These are phyloP conservation scores for Podospora fimiseda DNA, from an alignment of 495 filamentous ascomycete species.

Conservation along the genomic window DNA sequence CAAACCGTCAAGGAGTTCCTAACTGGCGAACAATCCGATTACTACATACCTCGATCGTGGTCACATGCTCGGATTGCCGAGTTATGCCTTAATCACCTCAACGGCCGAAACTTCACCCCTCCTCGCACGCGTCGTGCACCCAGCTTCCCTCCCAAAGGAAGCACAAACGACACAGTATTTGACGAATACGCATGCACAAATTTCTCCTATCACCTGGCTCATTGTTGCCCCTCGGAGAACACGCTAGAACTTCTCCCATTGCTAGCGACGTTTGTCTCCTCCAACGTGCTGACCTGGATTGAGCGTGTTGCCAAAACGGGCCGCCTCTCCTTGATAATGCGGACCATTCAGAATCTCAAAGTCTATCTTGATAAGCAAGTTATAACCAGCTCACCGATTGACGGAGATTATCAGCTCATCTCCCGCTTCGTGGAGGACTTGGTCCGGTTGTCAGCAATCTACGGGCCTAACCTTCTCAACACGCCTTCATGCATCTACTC, in stretches of 20 bases:
- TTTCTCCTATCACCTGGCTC: constrained; percentile 20
- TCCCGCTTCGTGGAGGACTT: constrained; percentile 15
- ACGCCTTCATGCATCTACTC: constrained; percentile 14
- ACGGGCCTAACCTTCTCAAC: constrained; percentile 15
- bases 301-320: constrained; percentile 15
- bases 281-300: constrained; percentile 18
- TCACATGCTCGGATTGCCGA: constrained; percentile 17
- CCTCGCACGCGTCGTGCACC: constrained; percentile 8
- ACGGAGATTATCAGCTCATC: constrained; percentile 6
- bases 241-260: constrained; percentile 10
- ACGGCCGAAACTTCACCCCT: constrained; percentile 13
- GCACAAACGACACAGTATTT: constrained; percentile 3
- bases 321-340: constrained; percentile 10
- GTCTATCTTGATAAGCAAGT: constrained; percentile 12
- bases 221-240: constrained; percentile 10
- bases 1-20: constrained; percentile 22
- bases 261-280: constrained; percentile 10
- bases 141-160: not conserved
- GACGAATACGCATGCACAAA: constrained; percentile 15
- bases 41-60: constrained; percentile 8
- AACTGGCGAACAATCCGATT: constrained; percentile 11
- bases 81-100: constrained; percentile 18
- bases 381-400: constrained; percentile 8
- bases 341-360: constrained; percentile 16
- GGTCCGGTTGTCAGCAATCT: constrained; percentile 12